Evolutionary conservation across 1,139 yeast species (phyloP), one percentile per base, ranked within the genome.

Genomic region (Zygoascus meyerae): DNA sequence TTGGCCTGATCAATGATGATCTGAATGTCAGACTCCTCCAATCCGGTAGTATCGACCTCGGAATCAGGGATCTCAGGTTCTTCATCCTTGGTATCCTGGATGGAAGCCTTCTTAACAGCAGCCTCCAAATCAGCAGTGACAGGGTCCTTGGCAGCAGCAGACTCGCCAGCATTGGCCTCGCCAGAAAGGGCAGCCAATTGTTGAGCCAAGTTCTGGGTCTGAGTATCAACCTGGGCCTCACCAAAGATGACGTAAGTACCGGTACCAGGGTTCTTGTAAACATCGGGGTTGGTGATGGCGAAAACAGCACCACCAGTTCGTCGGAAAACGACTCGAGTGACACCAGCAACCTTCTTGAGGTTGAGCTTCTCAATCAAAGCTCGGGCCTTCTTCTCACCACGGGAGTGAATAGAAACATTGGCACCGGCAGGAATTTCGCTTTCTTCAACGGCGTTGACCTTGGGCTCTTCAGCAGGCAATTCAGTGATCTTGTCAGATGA

Each of bases 211-310:
- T 62, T 61, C 55, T 58, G 61, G 50, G 56, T 50, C 55, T 66
- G 71, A 50, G 87, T 95, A 69, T 89, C 96, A 60, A 86, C 86
- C 80, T 87, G 86, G 68, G 96, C 95, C 74, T 90, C 97, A 73
- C 98, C 98, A 64, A 92, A 90, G 58, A 92, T 97, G 63, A 92
- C 83, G 76, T 85, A 92, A 62, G 95, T 83, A 68, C 97, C 96
- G 65, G 95, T 94, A 61, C 84, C 78, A 45, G 74, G 72, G 56
- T 95, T 83, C 74, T 79, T 86, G 95, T 77, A 92, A 53, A 92
- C 98, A 62, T 90, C 97, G 69, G 98, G 98, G 59, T 73, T 71
- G 71, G 86, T 95, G 74, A 92, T 86, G 67, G 95, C 95, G 70
- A 85, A 82, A 68, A 89, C 85, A 68, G 83, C 79, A 81, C 87